Conservation (phyloP, 2,329 filamentous ascomycete species). For the Trichoderma sp. region DNA sequence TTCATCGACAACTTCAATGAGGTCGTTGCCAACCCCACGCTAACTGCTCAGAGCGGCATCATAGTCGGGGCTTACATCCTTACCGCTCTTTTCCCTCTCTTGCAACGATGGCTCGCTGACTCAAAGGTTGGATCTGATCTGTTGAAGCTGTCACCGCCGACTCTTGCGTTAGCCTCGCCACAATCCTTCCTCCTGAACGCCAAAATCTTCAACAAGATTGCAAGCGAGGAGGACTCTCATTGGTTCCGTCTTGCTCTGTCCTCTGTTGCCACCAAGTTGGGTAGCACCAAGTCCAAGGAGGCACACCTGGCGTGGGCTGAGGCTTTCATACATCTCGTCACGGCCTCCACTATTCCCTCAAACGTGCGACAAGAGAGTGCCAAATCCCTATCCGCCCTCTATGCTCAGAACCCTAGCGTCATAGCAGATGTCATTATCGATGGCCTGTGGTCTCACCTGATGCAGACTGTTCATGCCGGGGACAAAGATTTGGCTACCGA, state of each 20-base stretch:
- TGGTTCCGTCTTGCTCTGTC: constrained; percentile 76
- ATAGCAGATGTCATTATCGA: constrained; percentile 66
- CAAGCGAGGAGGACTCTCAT: constrained; percentile 70
- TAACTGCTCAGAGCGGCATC: constrained; percentile 80
- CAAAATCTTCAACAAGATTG: constrained; percentile 80
- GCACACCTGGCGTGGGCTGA: constrained; percentile 78
- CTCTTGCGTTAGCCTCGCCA: constrained; percentile 72
- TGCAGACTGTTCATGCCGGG: constrained; percentile 60
- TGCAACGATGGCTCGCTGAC: constrained; percentile 59
- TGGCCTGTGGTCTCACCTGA: constrained; percentile 80
- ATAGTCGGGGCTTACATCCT: constrained; percentile 77
- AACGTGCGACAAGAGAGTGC: constrained; percentile 65
- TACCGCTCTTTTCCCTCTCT: constrained; percentile 61
- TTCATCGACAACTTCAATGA: constrained; percentile 76
- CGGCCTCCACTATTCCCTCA: constrained; percentile 62
- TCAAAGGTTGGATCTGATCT: constrained; percentile 49
- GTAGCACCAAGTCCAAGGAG: constrained; percentile 50
- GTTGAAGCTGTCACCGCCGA: constrained; percentile 64
- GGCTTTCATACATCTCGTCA: constrained; percentile 77
- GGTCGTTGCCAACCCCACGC: constrained; percentile 73
- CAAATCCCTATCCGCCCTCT: constrained; percentile 64
- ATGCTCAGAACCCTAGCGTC: constrained; percentile 58
- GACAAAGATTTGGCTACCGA: constrained; percentile 79
- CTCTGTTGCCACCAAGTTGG: constrained; percentile 59
- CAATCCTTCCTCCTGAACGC: constrained; percentile 84